phyloP scores from a whole-genome alignment of 2,329 filamentous ascomycete species.

The Trichoderma polysporum region DNA sequence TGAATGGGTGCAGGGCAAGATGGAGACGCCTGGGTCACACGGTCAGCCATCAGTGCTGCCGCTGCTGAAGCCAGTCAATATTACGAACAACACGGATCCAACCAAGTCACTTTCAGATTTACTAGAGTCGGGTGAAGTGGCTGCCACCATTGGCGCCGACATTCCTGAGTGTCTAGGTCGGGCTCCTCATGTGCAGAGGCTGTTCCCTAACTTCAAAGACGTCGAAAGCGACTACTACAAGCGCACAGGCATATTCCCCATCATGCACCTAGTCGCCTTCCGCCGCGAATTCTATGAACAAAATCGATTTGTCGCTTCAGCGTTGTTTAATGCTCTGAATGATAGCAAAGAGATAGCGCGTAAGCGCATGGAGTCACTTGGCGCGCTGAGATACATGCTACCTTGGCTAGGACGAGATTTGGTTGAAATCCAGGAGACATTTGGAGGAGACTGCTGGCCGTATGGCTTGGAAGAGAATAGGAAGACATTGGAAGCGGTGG shows the following conservation, averaged over 20 bases:
- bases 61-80: slow-evolving; percentile 11
- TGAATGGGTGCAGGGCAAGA: slow-evolving; percentile 16
- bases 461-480: slow-evolving; percentile 3
- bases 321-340: neutral
- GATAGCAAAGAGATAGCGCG: slow-evolving; percentile 11
- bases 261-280: slow-evolving; percentile 9
- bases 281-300: slow-evolving; percentile 1
- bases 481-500: slow-evolving; percentile 4
- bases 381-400: slow-evolving; percentile 9
- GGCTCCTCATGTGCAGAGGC: slow-evolving; percentile 3
- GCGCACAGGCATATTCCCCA: slow-evolving; percentile 8
- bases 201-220: slow-evolving; percentile 12
- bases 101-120: neutral
- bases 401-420: slow-evolving; percentile 5
- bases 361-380: slow-evolving; percentile 13
- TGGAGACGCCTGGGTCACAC: slow-evolving; percentile 8
- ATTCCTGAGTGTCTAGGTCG: neutral
- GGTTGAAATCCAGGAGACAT: neutral
- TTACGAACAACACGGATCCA: slow-evolving; percentile 4
- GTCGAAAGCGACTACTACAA: slow-evolving; percentile 14
- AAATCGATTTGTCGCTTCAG: slow-evolving; percentile 4
- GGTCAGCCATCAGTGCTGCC: slow-evolving; percentile 4
- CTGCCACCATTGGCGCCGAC: slow-evolving; percentile 8
- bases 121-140: neutral
- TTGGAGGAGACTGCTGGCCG: slow-evolving; percentile 16